Evolutionary conservation across 768 basidiomycete species (phyloP).

Genomic region (Omphalotus guepiniiformis): DNA sequence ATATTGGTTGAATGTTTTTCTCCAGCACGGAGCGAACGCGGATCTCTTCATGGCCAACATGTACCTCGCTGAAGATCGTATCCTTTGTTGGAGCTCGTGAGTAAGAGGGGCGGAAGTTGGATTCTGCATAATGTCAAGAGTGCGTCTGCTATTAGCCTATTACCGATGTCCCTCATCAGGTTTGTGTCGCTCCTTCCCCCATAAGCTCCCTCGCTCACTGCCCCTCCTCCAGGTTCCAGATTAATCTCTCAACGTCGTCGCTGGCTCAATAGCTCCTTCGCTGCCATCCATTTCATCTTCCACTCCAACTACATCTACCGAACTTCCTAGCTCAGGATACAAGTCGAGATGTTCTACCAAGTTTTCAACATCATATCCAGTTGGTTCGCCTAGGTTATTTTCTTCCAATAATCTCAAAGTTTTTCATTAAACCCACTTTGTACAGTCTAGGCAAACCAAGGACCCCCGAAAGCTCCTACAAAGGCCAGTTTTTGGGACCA

Average conservation of each 20-base stretch:
- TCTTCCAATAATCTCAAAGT: no score
- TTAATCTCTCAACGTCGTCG: constrained; percentile 91
- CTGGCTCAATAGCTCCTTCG: constrained; percentile 98
- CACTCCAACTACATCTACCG: constrained; percentile 97
- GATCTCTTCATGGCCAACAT: constrained; percentile 96
- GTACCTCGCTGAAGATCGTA: constrained; percentile 93
- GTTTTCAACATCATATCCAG: constrained; percentile 87
- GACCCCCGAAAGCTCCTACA: no score
- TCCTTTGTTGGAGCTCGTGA: constrained; percentile 95
- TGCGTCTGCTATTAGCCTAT: constrained; percentile 86
- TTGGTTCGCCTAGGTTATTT: constrained; percentile 77
- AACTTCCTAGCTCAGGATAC: constrained; percentile 91
- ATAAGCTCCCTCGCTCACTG: not conserved
- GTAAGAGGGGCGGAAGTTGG: constrained; percentile 90
- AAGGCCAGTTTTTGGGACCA: no score
- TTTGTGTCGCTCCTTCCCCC: constrained; percentile 19
- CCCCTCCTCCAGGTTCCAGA: constrained; percentile 66
- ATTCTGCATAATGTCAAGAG: constrained; percentile 95
- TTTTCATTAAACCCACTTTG: no score
- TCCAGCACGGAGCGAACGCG: constrained; percentile 71
- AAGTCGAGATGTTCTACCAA: constrained; percentile 91
- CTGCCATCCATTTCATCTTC: constrained; percentile 88
- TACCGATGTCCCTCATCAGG: constrained; percentile 91
- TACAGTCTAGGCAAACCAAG: no score
- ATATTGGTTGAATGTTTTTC: not conserved